Base-by-base conservation (phyloP, 305 asterid genomes). In the Striga hermonthica region DNA sequence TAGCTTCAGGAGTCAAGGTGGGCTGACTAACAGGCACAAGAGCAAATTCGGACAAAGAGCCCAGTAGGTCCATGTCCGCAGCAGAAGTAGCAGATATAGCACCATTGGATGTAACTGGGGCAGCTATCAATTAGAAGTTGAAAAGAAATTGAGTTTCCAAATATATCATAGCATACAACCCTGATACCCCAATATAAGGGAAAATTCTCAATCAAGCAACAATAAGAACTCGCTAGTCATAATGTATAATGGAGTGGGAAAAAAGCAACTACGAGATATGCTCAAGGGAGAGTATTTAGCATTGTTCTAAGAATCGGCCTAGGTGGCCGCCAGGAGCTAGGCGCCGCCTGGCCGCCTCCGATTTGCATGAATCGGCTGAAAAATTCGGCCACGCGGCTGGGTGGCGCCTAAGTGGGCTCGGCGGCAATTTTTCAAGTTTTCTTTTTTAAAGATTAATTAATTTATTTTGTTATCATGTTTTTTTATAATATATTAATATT, bases 21-120 rank as follows among this genome's bases (percentile, higher is more conserved):
- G 80, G 80, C 64, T 78, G 72, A 22, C 74, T 69, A 71, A 86
- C 72, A 71, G 95, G 85, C 79, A 86, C 86, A 11, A 81, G 87
- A 72, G 94, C 94, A 83, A 90, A 73, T 47, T 86, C 96, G 5
- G 96, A 80, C 39, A 91, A 72, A 57, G 95, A 80, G 57, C 90
- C 95, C 61, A 91, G 82, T 45, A 87, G 76, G 78, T 93, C 95
- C 81, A 88, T 71, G 37, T 88, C 95, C 47, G 74, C 66, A 54
- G 78, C 68, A 62, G 86, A 59, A 12, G 79, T 49, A 63, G 78
- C 72, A 64, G 87, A 75, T 68, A 77, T 68, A 74, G 85, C 60
- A 62, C 64, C 80, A 83, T 78, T 79, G 45, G 95, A 61, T 48
- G 82, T 68, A 62, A 80, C 53, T 16, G 95, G 81, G 68, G 75